These are phyloP conservation scores for Podila verticillata DNA, from an alignment of 192 early-diverging fungal species.

Conservation along the genomic window DNA sequence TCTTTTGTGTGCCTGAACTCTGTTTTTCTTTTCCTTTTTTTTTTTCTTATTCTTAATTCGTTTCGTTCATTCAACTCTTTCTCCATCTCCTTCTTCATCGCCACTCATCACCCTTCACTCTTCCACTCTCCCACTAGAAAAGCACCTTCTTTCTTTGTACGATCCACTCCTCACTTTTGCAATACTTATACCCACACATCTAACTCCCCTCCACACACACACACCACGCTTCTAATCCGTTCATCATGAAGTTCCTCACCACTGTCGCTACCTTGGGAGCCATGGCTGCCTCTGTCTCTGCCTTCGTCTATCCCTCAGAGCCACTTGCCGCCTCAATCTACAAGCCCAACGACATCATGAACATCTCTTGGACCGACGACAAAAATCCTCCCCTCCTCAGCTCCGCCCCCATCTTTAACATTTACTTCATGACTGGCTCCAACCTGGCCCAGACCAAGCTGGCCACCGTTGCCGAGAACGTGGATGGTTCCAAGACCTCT, in stretches of 20 bases:
- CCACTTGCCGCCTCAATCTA: conserved; percentile 21
- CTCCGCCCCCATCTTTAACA: conserved; percentile 25
- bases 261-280: conserved; percentile 20
- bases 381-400: conserved; percentile 1
- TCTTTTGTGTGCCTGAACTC: too few species aligned
- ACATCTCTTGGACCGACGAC: conserved; percentile 33
- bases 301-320: conserved; percentile 33
- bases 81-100: background rate
- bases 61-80: too few species aligned
- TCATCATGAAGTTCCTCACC: conserved; percentile 37
- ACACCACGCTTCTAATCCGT: background rate
- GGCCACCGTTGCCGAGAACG: conserved; percentile 11
- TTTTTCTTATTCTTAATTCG: too few species aligned
- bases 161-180: background rate
- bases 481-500: background rate
- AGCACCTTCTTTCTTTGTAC: background rate
- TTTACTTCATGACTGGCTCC: conserved; percentile 37
- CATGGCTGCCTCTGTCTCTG: conserved; percentile 25
- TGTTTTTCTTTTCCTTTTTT: too few species aligned
- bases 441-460: conserved; percentile 18
- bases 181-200: background rate
- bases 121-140: background rate
- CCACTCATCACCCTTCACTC: background rate
- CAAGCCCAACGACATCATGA: conserved; percentile 28
- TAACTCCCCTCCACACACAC: background rate